Percentiles rank a stretch among this genome's conserved stretches.
Conservation (phyloP, 2,329 filamentous ascomycete species). For the Sporothrix luriei region DNA sequence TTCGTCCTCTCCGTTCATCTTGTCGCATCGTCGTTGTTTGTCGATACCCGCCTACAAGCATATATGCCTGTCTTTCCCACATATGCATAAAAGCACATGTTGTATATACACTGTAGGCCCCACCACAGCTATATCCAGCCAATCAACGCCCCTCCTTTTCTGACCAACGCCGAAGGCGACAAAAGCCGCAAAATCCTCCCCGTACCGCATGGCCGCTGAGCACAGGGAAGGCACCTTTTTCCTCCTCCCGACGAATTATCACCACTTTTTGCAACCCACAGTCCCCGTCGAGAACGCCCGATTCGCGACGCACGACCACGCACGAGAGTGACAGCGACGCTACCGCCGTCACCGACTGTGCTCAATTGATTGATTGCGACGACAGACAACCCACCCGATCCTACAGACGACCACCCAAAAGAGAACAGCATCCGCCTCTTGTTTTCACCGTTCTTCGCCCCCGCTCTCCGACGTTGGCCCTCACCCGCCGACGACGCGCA, state of each 20-base stretch:
- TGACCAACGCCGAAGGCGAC: constrained; percentile 35
- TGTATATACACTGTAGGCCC: neutral
- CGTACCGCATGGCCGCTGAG: constrained; percentile 16
- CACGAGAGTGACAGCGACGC: neutral
- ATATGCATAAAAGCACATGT: constrained; percentile 26
- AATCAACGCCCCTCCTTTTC: constrained; percentile 35
- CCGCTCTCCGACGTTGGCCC: constrained; percentile 1
- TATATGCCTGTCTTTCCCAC: constrained; percentile 39
- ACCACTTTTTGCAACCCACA: constrained; percentile 33
- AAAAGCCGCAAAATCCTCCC: constrained; percentile 36
- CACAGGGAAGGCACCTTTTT: constrained; percentile 29
- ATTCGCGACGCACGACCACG: neutral
- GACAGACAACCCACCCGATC: neutral
- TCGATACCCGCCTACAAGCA: neutral
- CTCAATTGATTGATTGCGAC: constrained; percentile 27
- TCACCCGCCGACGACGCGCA: constrained; percentile 12
- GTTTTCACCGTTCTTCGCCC: neutral
- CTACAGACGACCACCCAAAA: neutral
- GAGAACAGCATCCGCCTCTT: constrained; percentile 4
- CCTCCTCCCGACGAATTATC: constrained; percentile 35
- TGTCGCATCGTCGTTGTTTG: too few species aligned
- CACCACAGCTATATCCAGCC: constrained; percentile 27
- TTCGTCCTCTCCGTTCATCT: neutral
- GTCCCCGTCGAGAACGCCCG: neutral
- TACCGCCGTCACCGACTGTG: neutral